Evolutionary conservation across 345 rosid genomes (phyloP).

Genomic region (Hevea brasiliensis): DNA sequence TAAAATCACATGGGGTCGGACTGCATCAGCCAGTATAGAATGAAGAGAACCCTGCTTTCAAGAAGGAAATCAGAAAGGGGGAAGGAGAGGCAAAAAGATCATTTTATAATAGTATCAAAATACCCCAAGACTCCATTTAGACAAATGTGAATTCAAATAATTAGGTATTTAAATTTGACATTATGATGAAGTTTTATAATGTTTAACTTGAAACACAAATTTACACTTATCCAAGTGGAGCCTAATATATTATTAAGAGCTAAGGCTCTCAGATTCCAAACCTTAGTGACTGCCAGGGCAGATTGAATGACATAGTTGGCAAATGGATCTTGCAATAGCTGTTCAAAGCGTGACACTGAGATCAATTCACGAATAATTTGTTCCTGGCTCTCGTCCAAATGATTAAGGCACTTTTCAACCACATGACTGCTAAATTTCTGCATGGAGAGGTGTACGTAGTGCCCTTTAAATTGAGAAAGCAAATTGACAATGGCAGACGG

Average conservation of each 20-base stretch:
- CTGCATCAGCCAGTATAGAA: conserved; percentile 46
- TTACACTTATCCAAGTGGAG: no score
- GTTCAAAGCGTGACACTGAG: conserved; percentile 54
- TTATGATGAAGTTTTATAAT: no score
- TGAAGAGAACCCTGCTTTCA: conserved; percentile 50
- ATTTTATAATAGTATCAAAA: neutral
- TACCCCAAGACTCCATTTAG: neutral
- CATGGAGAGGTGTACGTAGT: conserved; percentile 56
- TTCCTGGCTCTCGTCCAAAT: conserved; percentile 47
- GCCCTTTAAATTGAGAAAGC: conserved; percentile 50
- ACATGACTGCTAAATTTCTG: conserved; percentile 85
- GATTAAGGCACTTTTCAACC: conserved; percentile 62
- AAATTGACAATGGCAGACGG: conserved; percentile 35
- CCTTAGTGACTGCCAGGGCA: conserved; percentile 59
- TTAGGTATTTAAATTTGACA: no score
- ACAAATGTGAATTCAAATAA: no score
- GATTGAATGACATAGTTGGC: conserved; percentile 80
- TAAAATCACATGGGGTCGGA: conserved; percentile 41
- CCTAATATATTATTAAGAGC: neutral
- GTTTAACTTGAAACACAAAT: no score
- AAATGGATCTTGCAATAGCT: conserved; percentile 66
- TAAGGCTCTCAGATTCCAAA: neutral
- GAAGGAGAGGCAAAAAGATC: neutral
- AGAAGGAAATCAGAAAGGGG: conserved; percentile 2
- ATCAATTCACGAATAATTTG: conserved; percentile 55